Percentiles rank a stretch among this genome's conserved stretches.
phyloP scores from a whole-genome alignment of 139 green algal species.

The Tetradesmus obliquus region DNA sequence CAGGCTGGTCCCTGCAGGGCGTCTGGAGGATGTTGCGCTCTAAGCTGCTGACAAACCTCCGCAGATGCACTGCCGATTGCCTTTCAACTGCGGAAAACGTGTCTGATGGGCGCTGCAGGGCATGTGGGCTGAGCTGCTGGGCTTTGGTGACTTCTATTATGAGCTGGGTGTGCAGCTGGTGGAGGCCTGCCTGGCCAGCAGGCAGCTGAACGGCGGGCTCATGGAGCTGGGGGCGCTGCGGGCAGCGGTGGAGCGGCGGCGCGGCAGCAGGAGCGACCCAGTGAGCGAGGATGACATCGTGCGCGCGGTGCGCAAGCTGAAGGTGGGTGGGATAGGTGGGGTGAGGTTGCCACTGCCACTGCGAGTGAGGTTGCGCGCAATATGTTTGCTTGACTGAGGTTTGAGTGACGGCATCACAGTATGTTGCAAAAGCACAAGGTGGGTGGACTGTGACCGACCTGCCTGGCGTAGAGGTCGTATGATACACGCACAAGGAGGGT shows the following conservation, averaged over 20 bases:
- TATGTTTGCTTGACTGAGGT: no score
- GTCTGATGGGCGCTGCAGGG: slow-evolving; percentile 55
- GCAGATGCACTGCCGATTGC: no score
- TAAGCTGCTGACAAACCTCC: no score
- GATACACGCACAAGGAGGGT: no score
- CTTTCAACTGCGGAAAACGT: no score
- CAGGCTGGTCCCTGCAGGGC: neutral
- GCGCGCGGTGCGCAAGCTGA: slow-evolving; percentile 83
- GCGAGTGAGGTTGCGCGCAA: no score
- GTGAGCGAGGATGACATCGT: slow-evolving; percentile 82
- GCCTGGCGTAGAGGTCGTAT: no score
- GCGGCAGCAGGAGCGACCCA: slow-evolving; percentile 68
- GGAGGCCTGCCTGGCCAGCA: slow-evolving; percentile 84
- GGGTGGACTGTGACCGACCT: no score
- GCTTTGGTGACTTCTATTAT: slow-evolving; percentile 97
- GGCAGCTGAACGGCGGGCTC: slow-evolving; percentile 83
- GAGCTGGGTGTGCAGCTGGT: slow-evolving; percentile 93
- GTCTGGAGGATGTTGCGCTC: neutral
- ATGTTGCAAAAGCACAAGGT: no score
- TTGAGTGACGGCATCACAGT: no score
- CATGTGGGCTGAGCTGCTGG: slow-evolving; percentile 90
- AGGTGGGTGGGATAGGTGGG: slow-evolving; percentile 40
- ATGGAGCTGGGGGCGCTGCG: slow-evolving; percentile 71
- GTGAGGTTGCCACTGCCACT: no score
- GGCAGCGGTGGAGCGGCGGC: slow-evolving; percentile 51